Evolutionary conservation across 768 basidiomycete species (phyloP), one percentile per base, ranked within the genome.

Genomic region (Chalciporus piperatus): DNA sequence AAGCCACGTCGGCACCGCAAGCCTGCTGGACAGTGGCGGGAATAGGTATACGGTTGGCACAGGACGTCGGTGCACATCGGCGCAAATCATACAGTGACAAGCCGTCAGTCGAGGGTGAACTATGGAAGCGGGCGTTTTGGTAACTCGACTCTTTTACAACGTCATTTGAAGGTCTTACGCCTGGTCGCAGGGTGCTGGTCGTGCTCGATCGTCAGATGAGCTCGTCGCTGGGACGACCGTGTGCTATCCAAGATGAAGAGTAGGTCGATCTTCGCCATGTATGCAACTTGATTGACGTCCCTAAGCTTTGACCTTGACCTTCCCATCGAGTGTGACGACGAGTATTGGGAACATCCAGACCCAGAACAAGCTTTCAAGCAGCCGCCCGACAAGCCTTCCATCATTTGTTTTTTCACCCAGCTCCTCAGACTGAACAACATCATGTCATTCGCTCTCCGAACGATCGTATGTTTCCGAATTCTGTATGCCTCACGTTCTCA

Each of bases 171-270:
- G 14, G 22, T 20, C 19, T 47, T 25, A 19, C 10, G 10, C 45
- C 6, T 25, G 17, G 44, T 9, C 8, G 19, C 23, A 70, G 69
- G 71, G 54, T 59, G 7, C 63, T 72, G 4, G 59, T 74, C 5
- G 33, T 60, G 9, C 16, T 61, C 3, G 73, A 73, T 41, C 62
- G 70, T 27, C 45, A 48, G 28, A 58, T 70, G 39, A 76, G 77
- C 37, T 68, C 76, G 6, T 76, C 76, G 41, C 71, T 87, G 37
- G 89, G 90, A 10, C 75, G 89, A 16, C 82, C 86, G 0, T 76
- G 79, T 47, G 79, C 81, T 3, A 74, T 89, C 5, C 81, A 84
- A 44, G 85, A 88, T 41, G 86, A 86, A 66, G 88, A 89, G 82
- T 84, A 56, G 51, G 83, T 69, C 16, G 17, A 11, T 49, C 38